Base-by-base conservation (phyloP, 140 eudicot species). In the Flaveria floridana region DNA sequence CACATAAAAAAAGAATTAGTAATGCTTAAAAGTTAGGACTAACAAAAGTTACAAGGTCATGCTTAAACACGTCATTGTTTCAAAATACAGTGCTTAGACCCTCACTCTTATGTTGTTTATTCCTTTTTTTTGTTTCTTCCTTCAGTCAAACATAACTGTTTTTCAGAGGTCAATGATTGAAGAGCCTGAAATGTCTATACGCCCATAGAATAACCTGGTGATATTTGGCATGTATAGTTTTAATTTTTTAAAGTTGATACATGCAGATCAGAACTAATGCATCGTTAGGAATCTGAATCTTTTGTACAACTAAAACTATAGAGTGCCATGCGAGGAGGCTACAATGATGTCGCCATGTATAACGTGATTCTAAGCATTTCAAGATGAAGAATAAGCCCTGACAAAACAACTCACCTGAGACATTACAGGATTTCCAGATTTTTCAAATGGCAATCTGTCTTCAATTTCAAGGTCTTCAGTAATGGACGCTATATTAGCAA, bases 351-450 rank as follows among this genome's bases (percentile, higher is more conserved):
- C 3, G 52, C 68, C 64, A 64, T 48, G 53, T 20, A 63, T 68
- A 25, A 78, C 15, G 67, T 50, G 55, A 59, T 16, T n/a, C n/a
- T 64, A 74, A 12, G 70, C 34, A 73, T 47, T 50, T 69, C 26
- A 56, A 79, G 62, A 47, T 11, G 15, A 8, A 68, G 30, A 21
- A 55, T 53, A 48, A 20, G 59, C 48, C 65, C 52, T 15, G 59
- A 64, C 48, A 46, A 61, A 72, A 20, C 44, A 70, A 77, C 90
- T 77, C 70, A 94, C 99, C 94, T 88, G 88, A 65, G 87, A 72
- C 97, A 94, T 90, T 11, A 90, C 95, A 47, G 99, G 99, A 78
- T 94, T 94, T 76, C 82, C 94, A 72, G 91, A 90, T 77, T 86
- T 82, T 66, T 81, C 85, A 68, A 94, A 94, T 44, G 97, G 99